Evolutionary conservation across 106 monocot species (phyloP), one percentile per base, ranked within the genome.

Genomic region (Vanilla planifolia): DNA sequence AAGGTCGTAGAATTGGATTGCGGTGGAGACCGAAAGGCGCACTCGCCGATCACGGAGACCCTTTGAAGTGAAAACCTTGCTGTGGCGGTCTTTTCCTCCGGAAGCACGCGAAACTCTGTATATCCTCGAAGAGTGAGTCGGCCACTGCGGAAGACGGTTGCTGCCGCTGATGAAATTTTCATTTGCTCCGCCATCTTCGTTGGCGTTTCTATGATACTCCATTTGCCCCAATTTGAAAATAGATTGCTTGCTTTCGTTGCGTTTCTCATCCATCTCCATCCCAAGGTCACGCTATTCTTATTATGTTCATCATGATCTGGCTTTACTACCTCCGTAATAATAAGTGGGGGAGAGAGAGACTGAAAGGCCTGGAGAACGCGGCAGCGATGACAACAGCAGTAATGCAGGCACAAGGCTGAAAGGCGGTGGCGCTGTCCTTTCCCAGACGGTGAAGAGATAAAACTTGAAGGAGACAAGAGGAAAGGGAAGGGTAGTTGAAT

Each of bases 81-180:
- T 98, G 74, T 98, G 96, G 17, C 96, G 87, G 64, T 98, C 96
- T 44, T 98, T 98, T n/a, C 96, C 96, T 1, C 96, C 96, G 3
- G 96, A 82, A 35, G 96, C 96, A 1, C 87, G 67, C 9, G 96
- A 91, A 29, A 98, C 91, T 2, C 96, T 66, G 35, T 71, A 87
- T 55, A 98, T 98, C 70, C 96, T 73, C 13, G 91, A 84, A 3
- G 84, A 70, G 1, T 85, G 60, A 56, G 75, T 78, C 33, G 80
- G 77, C 89, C 80, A 82, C 2, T 75, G 24, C 36, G 50, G 40
- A 46, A 68, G 14, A 16, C 16, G 24, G 11, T 14, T 10, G 20
- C 19, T n/a, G 8, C 42, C 34, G 24, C 7, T 37, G 55, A 17
- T 47, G n/a, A 34, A 15, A 11, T 21, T 34, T 20, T 25, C 16